A percentile compares a stretch with the other conserved stretches of the same genome.
Evolutionary conservation across 2,329 filamentous ascomycete genomes (phyloP).

Genomic region (Exophiala mesophila): DNA sequence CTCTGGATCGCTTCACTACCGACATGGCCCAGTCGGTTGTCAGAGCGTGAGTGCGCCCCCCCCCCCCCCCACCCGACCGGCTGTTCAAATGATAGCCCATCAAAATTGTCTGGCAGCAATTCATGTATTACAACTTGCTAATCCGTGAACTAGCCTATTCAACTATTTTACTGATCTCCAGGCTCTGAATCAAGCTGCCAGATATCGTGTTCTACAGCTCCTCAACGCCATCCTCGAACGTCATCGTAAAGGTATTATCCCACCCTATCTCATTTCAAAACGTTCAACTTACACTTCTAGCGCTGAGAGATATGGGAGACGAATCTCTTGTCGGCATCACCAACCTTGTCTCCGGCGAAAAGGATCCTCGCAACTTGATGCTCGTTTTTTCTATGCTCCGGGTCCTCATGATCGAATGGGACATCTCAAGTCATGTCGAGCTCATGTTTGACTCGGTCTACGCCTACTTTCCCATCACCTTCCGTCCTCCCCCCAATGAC

Average conservation of each 20-base stretch:
- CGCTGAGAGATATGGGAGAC: conserved; percentile 53
- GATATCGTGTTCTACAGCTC: conserved; percentile 59
- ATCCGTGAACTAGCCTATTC: conserved; percentile 38
- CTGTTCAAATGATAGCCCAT: conserved; percentile 18
- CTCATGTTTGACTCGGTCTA: conserved; percentile 63
- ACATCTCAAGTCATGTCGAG: conserved; percentile 56
- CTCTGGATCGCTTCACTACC: conserved; percentile 55
- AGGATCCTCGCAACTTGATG: conserved; percentile 66
- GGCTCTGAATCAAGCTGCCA: conserved; percentile 58
- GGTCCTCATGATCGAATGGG: conserved; percentile 65
- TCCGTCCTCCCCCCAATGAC: conserved; percentile 63
- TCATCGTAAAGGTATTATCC: conserved; percentile 49
- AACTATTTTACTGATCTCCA: conserved; percentile 54
- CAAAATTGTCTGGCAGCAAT: conserved; percentile 21
- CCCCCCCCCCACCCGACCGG: conserved; percentile 19
- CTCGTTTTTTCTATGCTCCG: conserved; percentile 63
- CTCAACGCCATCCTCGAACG: conserved; percentile 58
- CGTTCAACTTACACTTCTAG: conserved; percentile 31
- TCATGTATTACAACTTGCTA: conserved; percentile 5
- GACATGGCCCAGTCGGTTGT: conserved; percentile 51
- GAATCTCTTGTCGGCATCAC: conserved; percentile 59
- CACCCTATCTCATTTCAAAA: conserved; percentile 2
- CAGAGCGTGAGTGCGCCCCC: conserved; percentile 43
- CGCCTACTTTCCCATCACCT: conserved; percentile 69
- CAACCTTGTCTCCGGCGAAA: conserved; percentile 62